Evolutionary conservation across 306 rosid genomes (phyloP), one percentile per base, ranked within the genome.

Genomic region (Bauhinia variegata): DNA sequence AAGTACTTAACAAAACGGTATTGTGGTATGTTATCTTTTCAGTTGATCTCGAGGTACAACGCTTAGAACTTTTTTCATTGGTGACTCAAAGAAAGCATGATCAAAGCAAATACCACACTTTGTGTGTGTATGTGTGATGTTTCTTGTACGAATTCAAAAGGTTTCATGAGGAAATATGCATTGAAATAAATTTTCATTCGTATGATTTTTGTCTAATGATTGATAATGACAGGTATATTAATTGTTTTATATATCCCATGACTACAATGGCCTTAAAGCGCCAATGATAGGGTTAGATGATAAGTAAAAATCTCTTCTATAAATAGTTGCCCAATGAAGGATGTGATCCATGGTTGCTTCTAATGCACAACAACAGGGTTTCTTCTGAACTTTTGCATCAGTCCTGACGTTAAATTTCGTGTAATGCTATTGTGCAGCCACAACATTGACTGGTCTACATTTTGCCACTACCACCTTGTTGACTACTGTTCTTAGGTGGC

Each of bases 371-470:
- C 18, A 33, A 53, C 4, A 54, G 28, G 28, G 62, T 32, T 56
- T 37, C 54, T 54, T 30, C 43, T 65, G 47, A 47, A 36, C 39
- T 41, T 39, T 4, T 19, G 37, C 32, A 15, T 44, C 37, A 51
- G 34, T 50, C 38, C 65, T 81, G 67, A 78, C 65, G 70, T 39
- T 54, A 14, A 60, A 7, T 33, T 75, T 70, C 18, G 39, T 42
- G 16, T 31, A 42, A 47, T 73, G 60, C 58, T 52, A 12, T 71
- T 54, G n/a, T 75, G 92, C 87, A 89, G 96, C 96, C 34, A 89
- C 92, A 32, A 89, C 92, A 0, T 80, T 89, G 76, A 89, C 92
- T 34, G 96, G 96, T 68, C 67, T 89, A 74, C 96, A 89, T 58
- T 89, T 89, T 71, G 88, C 84, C 28, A 84, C 89, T 16, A 89